Base-by-base conservation (phyloP, 441 rosid genomes). In the Euphorbia corollata region DNA sequence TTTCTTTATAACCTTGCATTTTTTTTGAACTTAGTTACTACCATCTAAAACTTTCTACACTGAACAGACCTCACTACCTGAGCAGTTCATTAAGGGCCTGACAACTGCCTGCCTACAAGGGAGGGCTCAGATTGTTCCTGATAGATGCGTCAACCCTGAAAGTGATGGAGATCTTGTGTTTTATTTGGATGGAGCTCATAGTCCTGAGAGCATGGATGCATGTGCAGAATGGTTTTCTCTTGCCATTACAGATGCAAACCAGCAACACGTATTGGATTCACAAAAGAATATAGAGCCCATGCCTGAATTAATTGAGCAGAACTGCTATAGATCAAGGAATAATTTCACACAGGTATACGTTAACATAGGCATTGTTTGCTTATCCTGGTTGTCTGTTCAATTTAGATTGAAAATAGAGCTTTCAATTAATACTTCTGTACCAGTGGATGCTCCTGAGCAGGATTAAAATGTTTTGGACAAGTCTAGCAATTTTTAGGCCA, bases 141-240 rank as follows among this genome's bases (percentile, higher is more conserved):
- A 91, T 80, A 77, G 66, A 51, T 77, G 65, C 73, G 63, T 77
- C 38, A 80, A 83, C 43, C 47, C 64, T 72, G 85, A 74, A 67
- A 84, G 60, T 24, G 53, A 78, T 50, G 96, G 91, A 27, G 86
- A 89, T 74, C 76, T 92, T 64, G 78, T 85, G 38, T 92, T 89
- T 77, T 92, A 87, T 84, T 80, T 92, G 81, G 98, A 92, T 75
- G 98, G 98, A 74, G 98, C 98, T 77, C 96, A 92, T 73, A 87
- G 92, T 77, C 96, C 98, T 23, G 98, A 92, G 71, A 92, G 98
- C 84, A 85, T 92, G 92, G 96, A 87, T 55, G 91, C 82, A 43
- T 92, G 98, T 81, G 98, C 96, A 65, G 78, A 77, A 79, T 92
- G 98, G 98, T 92, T 89, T 75, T 85, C 91, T 59, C 73, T 67